These are phyloP conservation scores for Malassezia cuniculi DNA, from an alignment of 1,284 basidiomycete species.

Conservation along the genomic window DNA sequence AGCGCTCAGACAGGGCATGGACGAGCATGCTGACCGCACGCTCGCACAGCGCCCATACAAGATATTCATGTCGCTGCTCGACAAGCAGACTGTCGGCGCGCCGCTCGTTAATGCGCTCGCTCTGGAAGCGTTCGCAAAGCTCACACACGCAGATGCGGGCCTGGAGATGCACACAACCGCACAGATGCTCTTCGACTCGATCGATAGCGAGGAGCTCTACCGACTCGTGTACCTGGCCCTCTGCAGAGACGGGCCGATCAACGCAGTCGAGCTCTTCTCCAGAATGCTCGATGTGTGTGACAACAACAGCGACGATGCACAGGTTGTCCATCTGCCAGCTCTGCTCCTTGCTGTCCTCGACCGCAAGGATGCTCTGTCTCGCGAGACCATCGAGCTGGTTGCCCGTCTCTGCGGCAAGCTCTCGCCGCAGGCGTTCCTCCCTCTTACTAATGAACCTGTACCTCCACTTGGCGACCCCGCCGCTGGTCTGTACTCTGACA, in stretches of 20 bases:
- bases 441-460: no score
- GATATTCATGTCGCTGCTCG: constrained; percentile 82
- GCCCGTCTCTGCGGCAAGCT: no score
- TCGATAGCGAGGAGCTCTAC: constrained; percentile 81
- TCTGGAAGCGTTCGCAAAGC: constrained; percentile 63
- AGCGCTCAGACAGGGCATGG: constrained; percentile 22
- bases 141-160: constrained; percentile 47
- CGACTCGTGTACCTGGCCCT: constrained; percentile 55
- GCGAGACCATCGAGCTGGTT: constrained; percentile 46
- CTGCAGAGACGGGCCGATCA: no score
- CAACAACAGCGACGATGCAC: constrained; percentile 66
- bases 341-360: constrained; percentile 1
- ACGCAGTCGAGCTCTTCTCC: constrained; percentile 46
- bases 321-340: constrained; percentile 61
- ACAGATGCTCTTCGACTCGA: constrained; percentile 76
- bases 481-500: no score
- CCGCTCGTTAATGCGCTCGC: constrained; percentile 64
- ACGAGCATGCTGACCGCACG: constrained; percentile 53
- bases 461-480: no score
- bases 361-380: constrained; percentile 1
- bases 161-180: constrained; percentile 66
- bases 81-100: constrained; percentile 90
- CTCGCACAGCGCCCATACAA: constrained; percentile 73
- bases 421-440: no score
- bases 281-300: constrained; percentile 62